Percentiles rank a stretch among this genome's conserved stretches.
Evolutionary conservation across 139 green algal genomes (phyloP).

Genomic region (Haematococcus sp.): DNA sequence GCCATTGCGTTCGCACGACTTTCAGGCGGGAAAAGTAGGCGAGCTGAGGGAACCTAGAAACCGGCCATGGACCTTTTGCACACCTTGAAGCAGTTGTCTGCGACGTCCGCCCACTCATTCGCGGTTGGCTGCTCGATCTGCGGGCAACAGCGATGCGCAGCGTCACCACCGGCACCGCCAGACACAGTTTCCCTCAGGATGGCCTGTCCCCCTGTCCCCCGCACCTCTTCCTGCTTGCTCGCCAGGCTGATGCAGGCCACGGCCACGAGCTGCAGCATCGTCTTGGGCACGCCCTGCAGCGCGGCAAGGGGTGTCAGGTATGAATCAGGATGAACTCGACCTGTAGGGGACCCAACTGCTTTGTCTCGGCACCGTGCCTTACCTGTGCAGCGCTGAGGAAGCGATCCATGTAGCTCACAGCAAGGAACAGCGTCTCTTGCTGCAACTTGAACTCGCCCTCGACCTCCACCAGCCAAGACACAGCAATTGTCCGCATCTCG

Average conservation of each 20-base stretch:
- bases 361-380: background rate
- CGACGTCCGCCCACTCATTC: slow-evolving; percentile 25
- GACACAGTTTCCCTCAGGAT: too few species aligned
- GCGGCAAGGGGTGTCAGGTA: background rate
- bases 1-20: too few species aligned
- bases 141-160: background rate
- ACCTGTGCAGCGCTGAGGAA: slow-evolving; percentile 36
- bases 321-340: too few species aligned
- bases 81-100: slow-evolving; percentile 32
- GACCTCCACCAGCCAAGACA: slow-evolving; percentile 61
- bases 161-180: too few species aligned
- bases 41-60: too few species aligned
- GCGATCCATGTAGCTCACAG: slow-evolving; percentile 46
- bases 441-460: slow-evolving; percentile 50
- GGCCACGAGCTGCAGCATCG: slow-evolving; percentile 52
- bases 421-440: slow-evolving; percentile 59
- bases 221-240: slow-evolving; percentile 62
- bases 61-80: too few species aligned
- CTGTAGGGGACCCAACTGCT: too few species aligned
- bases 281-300: slow-evolving; percentile 36
- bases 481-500: slow-evolving; percentile 42
- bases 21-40: too few species aligned
- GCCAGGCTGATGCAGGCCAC: slow-evolving; percentile 56
- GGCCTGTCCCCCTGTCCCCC: too few species aligned
- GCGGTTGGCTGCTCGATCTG: slow-evolving; percentile 15